Evolutionary conservation across 352 stramenopile species (phyloP).

Genomic region (Phytophthora fragariae): DNA sequence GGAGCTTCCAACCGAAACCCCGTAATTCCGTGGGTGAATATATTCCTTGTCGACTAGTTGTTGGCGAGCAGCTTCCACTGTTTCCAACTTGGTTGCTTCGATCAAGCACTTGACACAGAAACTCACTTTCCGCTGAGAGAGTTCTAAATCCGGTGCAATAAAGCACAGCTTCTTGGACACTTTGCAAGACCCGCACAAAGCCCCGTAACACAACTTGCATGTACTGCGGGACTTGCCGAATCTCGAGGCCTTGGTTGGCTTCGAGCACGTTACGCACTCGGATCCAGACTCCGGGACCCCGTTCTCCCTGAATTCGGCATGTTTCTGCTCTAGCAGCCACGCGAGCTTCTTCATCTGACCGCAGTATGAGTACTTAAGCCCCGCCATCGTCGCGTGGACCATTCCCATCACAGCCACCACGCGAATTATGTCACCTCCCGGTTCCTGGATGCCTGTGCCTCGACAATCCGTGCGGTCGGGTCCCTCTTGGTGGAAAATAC

Average conservation of each 20-base stretch:
- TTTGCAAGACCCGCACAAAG: conserved; percentile 26
- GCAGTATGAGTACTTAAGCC: conserved; percentile 11
- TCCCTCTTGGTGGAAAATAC: background rate
- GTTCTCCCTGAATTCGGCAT: background rate
- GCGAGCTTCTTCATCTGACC: conserved; percentile 64
- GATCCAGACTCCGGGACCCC: background rate
- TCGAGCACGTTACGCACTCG: conserved; percentile 29
- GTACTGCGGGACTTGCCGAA: conserved; percentile 15
- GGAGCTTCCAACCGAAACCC: background rate
- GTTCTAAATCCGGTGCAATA: conserved; percentile 29
- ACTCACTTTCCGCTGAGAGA: conserved; percentile 28
- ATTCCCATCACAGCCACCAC: background rate
- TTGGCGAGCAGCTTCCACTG: conserved; percentile 22
- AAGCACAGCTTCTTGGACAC: conserved; percentile 38
- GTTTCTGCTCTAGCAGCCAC: conserved; percentile 37
- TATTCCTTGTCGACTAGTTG: conserved; percentile 23
- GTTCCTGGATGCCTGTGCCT: background rate
- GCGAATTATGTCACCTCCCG: background rate
- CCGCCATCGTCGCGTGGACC: background rate
- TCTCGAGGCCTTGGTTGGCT: conserved; percentile 12
- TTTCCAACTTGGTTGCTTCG: conserved; percentile 27
- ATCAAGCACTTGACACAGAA: conserved; percentile 45
- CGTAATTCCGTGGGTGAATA: background rate
- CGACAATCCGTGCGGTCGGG: background rate
- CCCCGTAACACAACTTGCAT: conserved; percentile 31